phyloP scores from a whole-genome alignment of 306 rosid species.

The Alnus glutinosa region DNA sequence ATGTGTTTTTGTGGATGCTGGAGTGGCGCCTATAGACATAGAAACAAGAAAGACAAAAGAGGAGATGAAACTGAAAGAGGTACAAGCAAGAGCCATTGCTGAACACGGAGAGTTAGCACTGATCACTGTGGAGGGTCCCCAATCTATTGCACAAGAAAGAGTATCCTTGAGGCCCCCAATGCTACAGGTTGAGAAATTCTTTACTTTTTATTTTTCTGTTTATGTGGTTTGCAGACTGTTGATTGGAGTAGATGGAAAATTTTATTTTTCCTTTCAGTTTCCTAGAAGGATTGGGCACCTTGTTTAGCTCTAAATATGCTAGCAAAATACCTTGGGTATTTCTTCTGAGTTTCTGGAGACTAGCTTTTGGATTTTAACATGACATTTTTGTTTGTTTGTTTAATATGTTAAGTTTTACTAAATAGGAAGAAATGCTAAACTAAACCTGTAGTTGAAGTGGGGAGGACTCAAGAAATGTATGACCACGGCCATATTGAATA shows the following conservation, averaged over 20 bases:
- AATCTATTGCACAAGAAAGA: constrained; percentile 69
- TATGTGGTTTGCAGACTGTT: constrained; percentile 15
- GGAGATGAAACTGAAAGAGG: constrained; percentile 79
- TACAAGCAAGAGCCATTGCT: constrained; percentile 67
- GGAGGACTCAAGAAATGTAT: not conserved
- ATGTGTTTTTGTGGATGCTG: constrained; percentile 95
- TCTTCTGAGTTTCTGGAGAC: not conserved
- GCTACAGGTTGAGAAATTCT: constrained; percentile 71
- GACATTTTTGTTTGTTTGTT: not conserved
- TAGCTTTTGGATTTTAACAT: not conserved
- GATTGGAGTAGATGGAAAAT: not conserved
- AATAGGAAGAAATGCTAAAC: not conserved
- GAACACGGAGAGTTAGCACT: constrained; percentile 94
- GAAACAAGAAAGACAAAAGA: constrained; percentile 88
- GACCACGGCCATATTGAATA: not conserved
- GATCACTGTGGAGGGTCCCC: constrained; percentile 80
- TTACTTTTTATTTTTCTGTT: constrained; percentile 4
- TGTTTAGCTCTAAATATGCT: constrained; percentile 20
- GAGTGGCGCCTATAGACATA: constrained; percentile 81
- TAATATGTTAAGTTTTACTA: not conserved
- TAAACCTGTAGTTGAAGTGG: not conserved
- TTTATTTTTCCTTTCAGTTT: constrained; percentile 13
- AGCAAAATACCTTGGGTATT: constrained; percentile 17
- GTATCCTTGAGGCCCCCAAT: constrained; percentile 85
- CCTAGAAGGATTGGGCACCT: constrained; percentile 17